Base-by-base conservation (phyloP, 345 rosid species). In the Cardiospermum halicacabum region DNA sequence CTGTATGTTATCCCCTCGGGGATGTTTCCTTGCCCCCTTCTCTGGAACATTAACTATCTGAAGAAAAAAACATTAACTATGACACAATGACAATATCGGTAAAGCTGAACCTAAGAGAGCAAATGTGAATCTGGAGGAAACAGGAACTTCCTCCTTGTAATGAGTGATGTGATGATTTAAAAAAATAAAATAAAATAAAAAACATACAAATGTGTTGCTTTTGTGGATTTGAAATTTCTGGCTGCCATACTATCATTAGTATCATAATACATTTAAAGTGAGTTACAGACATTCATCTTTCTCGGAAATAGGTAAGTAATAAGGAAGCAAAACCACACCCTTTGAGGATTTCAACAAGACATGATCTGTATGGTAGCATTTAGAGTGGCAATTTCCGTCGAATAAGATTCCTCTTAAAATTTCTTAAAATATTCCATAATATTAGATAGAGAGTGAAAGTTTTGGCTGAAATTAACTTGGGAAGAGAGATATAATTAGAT, bases 21-120 rank as follows among this genome's bases (percentile, higher is more conserved):
- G 97, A 80, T 93, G 98, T 81, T 93, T 93, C 81, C 98, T 88
- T 55, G 97, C 94, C 42, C 97, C 98, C 70, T 93, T 93, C 84
- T 92, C 97, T 25, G 98, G 98, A 79, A 93, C 97, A 74, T 83
- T 93, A 37, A 93, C 97, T 26, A 85, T 82, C 98, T 93, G 92
- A 40, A 62, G 28, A 72, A 56, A 40, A 75, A 48, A 34, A 78
- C 50, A 31, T 27, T 27, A 40, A 59, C 49, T 22, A 61, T 22
- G 65, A 57, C 15, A 57, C 39, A 25, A 53, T 12, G 45, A 34
- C 48, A 60, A 24, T 34, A 61, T 47, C 39, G n/a, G 22, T 47
- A 18, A n/a, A 47, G 7, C 3, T n/a, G 19, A 47, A 16, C 19
- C 24, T 47, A n/a, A n/a, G 51, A 5, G 19, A 47, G 10, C 16